phyloP scores from a whole-genome alignment of 768 basidiomycete genomes.

The Lactarius deliciosus region DNA sequence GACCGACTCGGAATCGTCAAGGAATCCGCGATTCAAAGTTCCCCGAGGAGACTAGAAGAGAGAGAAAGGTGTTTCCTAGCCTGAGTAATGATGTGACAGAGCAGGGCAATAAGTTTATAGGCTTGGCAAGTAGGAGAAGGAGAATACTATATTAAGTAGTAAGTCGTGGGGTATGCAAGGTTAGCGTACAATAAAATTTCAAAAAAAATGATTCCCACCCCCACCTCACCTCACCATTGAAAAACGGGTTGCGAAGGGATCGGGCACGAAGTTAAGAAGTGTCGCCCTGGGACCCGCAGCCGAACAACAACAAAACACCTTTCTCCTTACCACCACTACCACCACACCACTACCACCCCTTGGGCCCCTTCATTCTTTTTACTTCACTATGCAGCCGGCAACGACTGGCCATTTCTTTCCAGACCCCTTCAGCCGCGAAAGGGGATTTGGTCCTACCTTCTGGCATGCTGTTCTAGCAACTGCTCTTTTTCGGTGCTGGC shows the following conservation, averaged over 20 bases:
- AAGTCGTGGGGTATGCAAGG: too few relatives aligned
- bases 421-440: constrained; percentile 29
- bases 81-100: too few relatives aligned
- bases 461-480: constrained; percentile 39
- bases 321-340: constrained; percentile 8
- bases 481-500: constrained; percentile 60
- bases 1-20: background rate
- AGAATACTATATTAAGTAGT: too few relatives aligned
- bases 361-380: background rate
- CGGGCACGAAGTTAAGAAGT: background rate
- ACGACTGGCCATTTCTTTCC: constrained; percentile 18
- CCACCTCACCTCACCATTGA: background rate
- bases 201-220: background rate
- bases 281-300: background rate
- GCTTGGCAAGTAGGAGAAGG: too few relatives aligned
- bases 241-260: background rate
- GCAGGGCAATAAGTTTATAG: too few relatives aligned
- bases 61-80: too few relatives aligned
- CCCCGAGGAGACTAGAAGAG: too few relatives aligned
- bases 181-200: too few relatives aligned
- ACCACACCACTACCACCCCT: background rate
- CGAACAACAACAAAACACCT: background rate
- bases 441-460: constrained; percentile 22
- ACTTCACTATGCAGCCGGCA: constrained; percentile 1
- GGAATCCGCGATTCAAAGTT: background rate